These are phyloP conservation scores for Diaporthe humulicola DNA, from an alignment of 2,329 filamentous ascomycete genomes.

Conservation along the genomic window DNA sequence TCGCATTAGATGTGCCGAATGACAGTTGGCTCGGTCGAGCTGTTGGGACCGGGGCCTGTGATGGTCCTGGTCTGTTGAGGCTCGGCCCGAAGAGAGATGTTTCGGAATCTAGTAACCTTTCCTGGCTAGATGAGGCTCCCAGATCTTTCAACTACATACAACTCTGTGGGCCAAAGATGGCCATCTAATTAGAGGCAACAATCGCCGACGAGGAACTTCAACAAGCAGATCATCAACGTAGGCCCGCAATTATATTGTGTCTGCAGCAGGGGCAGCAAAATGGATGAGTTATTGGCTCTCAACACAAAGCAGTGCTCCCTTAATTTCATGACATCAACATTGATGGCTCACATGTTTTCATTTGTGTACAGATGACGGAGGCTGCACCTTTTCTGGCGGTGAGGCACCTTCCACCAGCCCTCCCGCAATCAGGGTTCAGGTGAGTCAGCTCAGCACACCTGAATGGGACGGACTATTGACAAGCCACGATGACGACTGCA, in stretches of 20 bases:
- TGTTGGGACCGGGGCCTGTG: not conserved
- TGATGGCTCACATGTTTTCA: not conserved
- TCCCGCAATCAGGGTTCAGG: not conserved
- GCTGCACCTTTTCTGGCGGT: not conserved
- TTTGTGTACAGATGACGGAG: not conserved
- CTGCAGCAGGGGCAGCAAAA: not conserved
- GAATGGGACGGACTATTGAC: not conserved
- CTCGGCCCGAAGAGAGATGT: not conserved
- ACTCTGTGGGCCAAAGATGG: not conserved
- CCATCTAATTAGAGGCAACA: not conserved
- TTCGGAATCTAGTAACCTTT: not conserved
- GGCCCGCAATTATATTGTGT: not conserved
- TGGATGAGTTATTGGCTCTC: not conserved
- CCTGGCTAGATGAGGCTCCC: not conserved
- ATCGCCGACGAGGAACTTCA: no score
- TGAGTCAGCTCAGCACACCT: not conserved
- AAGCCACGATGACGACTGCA: conserved; percentile 2
- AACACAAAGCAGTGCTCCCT: not conserved
- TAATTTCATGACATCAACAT: no score
- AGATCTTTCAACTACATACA: not conserved
- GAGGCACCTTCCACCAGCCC: no score
- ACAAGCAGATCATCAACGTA: not conserved
- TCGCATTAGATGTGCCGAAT: not conserved
- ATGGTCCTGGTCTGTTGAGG: not conserved
- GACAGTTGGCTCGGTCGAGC: not conserved